phyloP scores from a whole-genome alignment of 495 filamentous ascomycete genomes.

The Trichodelitschia bisporula region DNA sequence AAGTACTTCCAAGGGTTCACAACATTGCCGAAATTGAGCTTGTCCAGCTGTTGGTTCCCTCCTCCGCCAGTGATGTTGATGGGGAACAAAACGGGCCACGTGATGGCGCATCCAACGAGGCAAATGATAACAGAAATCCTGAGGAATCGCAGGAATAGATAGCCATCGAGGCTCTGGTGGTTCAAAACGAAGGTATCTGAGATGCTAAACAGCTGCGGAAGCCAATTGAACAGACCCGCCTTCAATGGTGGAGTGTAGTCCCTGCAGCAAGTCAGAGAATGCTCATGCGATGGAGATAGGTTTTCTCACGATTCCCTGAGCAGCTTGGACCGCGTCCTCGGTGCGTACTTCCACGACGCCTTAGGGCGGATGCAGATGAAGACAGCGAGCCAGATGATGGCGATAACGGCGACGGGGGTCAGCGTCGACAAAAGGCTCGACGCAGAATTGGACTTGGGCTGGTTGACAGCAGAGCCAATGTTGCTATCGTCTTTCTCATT shows the following conservation, averaged over 20 bases:
- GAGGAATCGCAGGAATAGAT: slow-evolving; percentile 19
- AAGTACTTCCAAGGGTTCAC: slow-evolving; percentile 36
- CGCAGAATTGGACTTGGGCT: neutral
- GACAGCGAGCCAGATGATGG: neutral
- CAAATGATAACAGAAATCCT: slow-evolving; percentile 17
- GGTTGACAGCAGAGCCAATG: neutral
- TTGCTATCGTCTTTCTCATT: neutral
- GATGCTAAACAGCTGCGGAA: slow-evolving; percentile 49
- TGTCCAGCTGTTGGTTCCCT: slow-evolving; percentile 38
- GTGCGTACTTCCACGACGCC: neutral
- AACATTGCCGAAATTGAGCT: slow-evolving; percentile 59
- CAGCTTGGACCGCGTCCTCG: neutral
- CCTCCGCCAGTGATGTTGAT: slow-evolving; percentile 24
- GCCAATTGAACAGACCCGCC: slow-evolving; percentile 45
- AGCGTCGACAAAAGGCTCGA: slow-evolving; percentile 1
- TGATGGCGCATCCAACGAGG: slow-evolving; percentile 18
- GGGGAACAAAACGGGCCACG: slow-evolving; percentile 21
- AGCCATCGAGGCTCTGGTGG: slow-evolving; percentile 63
- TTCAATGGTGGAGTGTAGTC: neutral
- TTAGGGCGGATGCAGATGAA: neutral
- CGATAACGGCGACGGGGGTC: neutral
- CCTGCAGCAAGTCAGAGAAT: neutral
- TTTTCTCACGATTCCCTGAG: slow-evolving; percentile 1
- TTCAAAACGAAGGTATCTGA: slow-evolving; percentile 68
- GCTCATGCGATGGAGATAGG: neutral